Percentiles rank a stretch among this genome's conserved stretches.
phyloP scores from a whole-genome alignment of 306 rosid species.

The Aeschynomene evenia region DNA sequence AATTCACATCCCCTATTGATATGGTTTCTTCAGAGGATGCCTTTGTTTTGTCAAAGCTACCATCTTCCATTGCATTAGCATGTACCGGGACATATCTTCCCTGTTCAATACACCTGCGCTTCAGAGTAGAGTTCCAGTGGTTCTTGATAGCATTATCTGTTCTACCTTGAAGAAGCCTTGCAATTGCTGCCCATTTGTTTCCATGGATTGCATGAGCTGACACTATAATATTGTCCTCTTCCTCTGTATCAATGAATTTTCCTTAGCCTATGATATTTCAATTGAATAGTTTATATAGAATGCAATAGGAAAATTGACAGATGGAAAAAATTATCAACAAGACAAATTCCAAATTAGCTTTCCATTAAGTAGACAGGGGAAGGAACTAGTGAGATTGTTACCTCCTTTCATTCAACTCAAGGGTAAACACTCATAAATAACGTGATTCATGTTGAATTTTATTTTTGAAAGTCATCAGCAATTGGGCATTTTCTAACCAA shows the following conservation, averaged over 20 bases:
- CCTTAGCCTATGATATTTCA: constrained; percentile 4
- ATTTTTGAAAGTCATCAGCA: neutral
- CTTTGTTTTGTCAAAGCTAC: constrained; percentile 47
- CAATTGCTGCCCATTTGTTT: constrained; percentile 83
- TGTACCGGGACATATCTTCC: constrained; percentile 30
- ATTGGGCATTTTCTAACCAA: neutral
- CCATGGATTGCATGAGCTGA: constrained; percentile 77
- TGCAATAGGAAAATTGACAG: neutral
- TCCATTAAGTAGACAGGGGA: neutral
- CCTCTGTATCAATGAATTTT: constrained; percentile 51
- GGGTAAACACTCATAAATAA: neutral
- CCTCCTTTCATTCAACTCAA: constrained; percentile 1
- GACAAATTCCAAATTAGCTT: neutral
- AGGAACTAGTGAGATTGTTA: neutral
- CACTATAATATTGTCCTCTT: constrained; percentile 59
- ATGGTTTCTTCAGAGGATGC: constrained; percentile 74
- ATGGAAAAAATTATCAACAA: neutral
- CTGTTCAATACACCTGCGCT: constrained; percentile 47
- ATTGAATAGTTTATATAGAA: neutral
- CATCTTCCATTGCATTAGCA: constrained; percentile 37
- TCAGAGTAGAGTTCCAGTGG: constrained; percentile 84
- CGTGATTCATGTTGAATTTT: neutral
- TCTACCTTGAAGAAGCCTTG: constrained; percentile 76
- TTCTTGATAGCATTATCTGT: constrained; percentile 80
- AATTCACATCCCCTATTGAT: constrained; percentile 43